Conservation (phyloP, 78 protist species). For the Ministeria vibrans region DNA sequence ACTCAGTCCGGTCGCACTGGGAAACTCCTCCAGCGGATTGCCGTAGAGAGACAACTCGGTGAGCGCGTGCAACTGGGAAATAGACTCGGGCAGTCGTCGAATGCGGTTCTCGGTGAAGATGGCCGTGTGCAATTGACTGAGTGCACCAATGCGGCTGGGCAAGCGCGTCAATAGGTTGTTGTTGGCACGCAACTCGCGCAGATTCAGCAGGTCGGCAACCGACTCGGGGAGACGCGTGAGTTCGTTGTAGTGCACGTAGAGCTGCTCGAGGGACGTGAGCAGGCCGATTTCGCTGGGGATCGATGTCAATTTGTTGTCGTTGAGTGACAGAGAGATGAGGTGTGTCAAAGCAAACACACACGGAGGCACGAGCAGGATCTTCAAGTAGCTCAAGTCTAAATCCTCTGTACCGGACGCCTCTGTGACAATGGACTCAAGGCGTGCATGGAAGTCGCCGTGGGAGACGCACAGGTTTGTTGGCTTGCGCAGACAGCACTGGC, state of each 20-base stretch:
- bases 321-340: background rate
- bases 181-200: background rate
- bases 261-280: background rate
- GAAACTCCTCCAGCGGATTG: background rate
- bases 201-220: background rate
- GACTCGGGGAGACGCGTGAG: background rate
- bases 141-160: background rate
- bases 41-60: background rate
- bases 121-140: background rate
- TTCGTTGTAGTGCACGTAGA: background rate
- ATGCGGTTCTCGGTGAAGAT: background rate
- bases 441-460: background rate
- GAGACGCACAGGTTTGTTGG: background rate
- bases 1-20: too few relatives aligned
- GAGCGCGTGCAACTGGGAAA: background rate
- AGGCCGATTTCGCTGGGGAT: background rate
- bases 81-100: background rate
- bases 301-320: background rate
- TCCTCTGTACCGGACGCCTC: background rate
- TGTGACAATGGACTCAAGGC: background rate
- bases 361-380: background rate
- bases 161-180: background rate
- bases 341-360: background rate
- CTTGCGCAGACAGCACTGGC: background rate
- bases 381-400: background rate